Base-by-base conservation (phyloP, 345 rosid genomes). In the Cardamine occulta region DNA sequence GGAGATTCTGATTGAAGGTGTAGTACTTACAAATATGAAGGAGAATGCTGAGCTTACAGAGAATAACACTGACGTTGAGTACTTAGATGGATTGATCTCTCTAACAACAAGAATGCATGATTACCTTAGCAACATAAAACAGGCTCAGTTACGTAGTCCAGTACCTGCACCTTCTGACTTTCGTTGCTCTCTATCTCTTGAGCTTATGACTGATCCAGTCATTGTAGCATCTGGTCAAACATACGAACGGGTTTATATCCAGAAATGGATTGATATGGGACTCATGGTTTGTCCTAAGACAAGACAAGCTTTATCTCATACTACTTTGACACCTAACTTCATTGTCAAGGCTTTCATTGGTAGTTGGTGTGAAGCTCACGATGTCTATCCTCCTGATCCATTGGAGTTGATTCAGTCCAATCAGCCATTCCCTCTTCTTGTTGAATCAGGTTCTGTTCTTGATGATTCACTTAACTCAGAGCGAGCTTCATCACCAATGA, bases 131-230 rank as follows among this genome's bases (percentile, higher is more conserved):
- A 62, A 73, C 23, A 80, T 81, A 28, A 88, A 89, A 83, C 97
- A 89, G 81, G 83, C 97, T 9, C 85, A 82, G 83, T 75, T 85
- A 70, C 52, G 39, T 53, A 85, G 88, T 76, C 88, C 88, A 0
- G 84, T 91, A 55, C 80, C 90, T 49, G 88, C 91, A 65, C 98
- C 98, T 60, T 39, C 89, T 37, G 99, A 96, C 73, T 96, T 88
- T 31, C 83, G 91, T 72, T 93, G 98, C 65, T 97, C 97, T 51
- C 87, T 96, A 6, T 93, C 99, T 7, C 95, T 93, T 35, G 91
- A 89, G 80, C 86, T 96, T 82, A 96, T 96, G 99, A 87, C 87
- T 32, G 97, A 93, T 87, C 99, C 98, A 37, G 98, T 96, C 63
- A 93, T 91, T 69, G 91, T 91, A 23, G 81, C 89, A 44, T 87